phyloP scores from a whole-genome alignment of 768 basidiomycete species.

The Candolleomyces aberdarensis region DNA sequence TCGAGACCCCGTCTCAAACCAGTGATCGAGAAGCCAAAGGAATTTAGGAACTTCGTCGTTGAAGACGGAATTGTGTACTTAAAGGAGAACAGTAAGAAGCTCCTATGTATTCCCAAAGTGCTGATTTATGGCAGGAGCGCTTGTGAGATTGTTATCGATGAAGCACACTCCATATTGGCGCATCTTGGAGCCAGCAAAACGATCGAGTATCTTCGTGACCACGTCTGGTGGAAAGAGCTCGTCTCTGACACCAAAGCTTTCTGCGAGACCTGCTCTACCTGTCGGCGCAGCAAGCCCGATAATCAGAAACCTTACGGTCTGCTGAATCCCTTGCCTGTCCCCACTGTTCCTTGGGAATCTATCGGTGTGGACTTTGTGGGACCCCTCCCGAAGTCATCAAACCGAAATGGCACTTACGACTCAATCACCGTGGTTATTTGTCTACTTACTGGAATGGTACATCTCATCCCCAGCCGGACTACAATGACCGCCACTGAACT shows the following conservation, averaged over 20 bases:
- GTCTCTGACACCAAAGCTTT: slow-evolving; percentile 11
- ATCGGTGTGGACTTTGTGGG: slow-evolving; percentile 18
- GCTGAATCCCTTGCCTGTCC: slow-evolving; percentile 15
- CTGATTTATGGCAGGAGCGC: slow-evolving; percentile 10
- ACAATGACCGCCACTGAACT: slow-evolving; percentile 5
- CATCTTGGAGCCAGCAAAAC: slow-evolving; percentile 33
- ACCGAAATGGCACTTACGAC: slow-evolving; percentile 7
- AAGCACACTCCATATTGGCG: slow-evolving; percentile 34
- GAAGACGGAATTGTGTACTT: slow-evolving; percentile 14
- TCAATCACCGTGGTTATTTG: slow-evolving; percentile 17
- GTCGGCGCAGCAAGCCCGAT: slow-evolving; percentile 14
- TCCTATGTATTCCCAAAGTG: slow-evolving; percentile 21
- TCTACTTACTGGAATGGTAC: slow-evolving; percentile 11
- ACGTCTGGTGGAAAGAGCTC: slow-evolving; percentile 25
- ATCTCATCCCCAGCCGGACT: slow-evolving; percentile 6
- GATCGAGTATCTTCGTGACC: slow-evolving; percentile 19
- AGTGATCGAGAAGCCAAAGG: slow-evolving; percentile 7
- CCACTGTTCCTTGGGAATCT: slow-evolving; percentile 10
- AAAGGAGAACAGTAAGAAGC: neutral
- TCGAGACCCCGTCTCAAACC: slow-evolving; percentile 9
- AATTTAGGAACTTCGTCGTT: slow-evolving; percentile 14
- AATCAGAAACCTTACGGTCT: slow-evolving; percentile 21
- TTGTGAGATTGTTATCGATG: slow-evolving; percentile 28
- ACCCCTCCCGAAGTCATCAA: slow-evolving; percentile 15
- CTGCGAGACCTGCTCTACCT: slow-evolving; percentile 19